Base-by-base conservation (phyloP, 805 yeast species). In the Candida multigemmis region DNA sequence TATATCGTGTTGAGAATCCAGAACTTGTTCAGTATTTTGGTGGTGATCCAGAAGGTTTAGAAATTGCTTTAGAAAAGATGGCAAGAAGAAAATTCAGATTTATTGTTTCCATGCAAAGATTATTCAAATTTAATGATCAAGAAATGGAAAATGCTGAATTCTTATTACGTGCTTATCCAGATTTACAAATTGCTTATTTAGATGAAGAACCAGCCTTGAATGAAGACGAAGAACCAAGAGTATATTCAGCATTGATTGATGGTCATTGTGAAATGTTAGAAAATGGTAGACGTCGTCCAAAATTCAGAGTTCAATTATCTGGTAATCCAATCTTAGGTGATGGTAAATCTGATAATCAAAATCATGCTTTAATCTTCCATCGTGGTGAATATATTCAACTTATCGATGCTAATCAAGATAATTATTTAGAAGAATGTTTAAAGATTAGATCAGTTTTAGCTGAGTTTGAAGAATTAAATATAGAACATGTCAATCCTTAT, bases 1-100 rank as follows among this genome's bases (percentile, higher is more conserved):
- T 61, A 28, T 60, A 50, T 33, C 44, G 55, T 34, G 70, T 68
- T 19, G 74, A 71, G 44, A 59, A 58, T 46, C 59, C 61, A 19
- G 57, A 56, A 27, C 40, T 44, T 12, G 54, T 87, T 35, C 96
- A 91, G 68, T 85, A 87, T 86, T 89, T 87, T 53, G 97, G 96
- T 44, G 97, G 97, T 44, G 93, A 89, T 54, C 94, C 96, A 34
- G 97, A 89, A 63, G 93, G 94, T 45, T 71, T 76, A 39, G 97
- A 91, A 66, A 75, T 86, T 59, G 97, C 93, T 56, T 75, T 89
- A 41, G 96, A 89, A 47, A 65, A 75, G 12, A 65, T 75, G 68
- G 77, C 78, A 4, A 58, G 71, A 39, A 54, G 80, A 41, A 76
- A 76, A 43, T 75, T 74, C 48, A 60, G 77, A 52, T 65, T 76